These are phyloP conservation scores for Aspergillus carlsbadensis DNA, from an alignment of 495 filamentous ascomycete species.

Conservation along the genomic window DNA sequence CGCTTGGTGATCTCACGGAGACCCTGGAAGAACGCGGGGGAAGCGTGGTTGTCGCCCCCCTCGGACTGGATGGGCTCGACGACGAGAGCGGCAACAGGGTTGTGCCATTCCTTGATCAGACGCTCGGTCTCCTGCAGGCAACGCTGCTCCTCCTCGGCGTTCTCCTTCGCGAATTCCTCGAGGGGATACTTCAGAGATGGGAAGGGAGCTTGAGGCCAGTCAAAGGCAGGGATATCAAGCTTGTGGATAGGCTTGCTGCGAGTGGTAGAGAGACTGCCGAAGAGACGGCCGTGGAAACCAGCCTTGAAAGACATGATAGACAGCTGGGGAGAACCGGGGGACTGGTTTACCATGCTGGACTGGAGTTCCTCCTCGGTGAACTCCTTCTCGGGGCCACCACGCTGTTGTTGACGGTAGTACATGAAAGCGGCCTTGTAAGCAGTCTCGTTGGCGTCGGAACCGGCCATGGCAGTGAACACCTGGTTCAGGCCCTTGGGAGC, in stretches of 20 bases:
- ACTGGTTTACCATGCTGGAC: conserved; percentile 80
- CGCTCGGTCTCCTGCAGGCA: conserved; percentile 88
- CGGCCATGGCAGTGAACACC: conserved; percentile 95
- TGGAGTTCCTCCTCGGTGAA: conserved; percentile 81
- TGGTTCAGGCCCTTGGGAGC: conserved; percentile 91
- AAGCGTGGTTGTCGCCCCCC: conserved; percentile 98
- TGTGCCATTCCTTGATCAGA: conserved; percentile 77
- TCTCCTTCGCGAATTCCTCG: conserved; percentile 77
- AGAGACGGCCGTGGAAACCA: conserved; percentile 93
- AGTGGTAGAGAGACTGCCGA: conserved; percentile 89
- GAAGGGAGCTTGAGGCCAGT: conserved; percentile 97
- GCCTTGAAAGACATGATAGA: conserved; percentile 93
- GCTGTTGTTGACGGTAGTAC: conserved; percentile 86
- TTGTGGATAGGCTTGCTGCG: conserved; percentile 98
- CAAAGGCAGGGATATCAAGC: conserved; percentile 95
- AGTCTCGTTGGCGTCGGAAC: conserved; percentile 98
- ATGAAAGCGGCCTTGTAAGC: conserved; percentile 99
- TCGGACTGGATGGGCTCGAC: conserved; percentile 98
- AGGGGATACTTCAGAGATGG: conserved; percentile 88
- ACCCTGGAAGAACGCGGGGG: conserved; percentile 85
- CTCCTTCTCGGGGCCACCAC: conserved; percentile 77
- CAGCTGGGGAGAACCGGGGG: conserved; percentile 77
- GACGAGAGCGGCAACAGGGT: conserved; percentile 85
- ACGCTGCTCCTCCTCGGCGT: conserved; percentile 77
- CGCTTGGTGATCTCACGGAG: conserved; percentile 84